Evolutionary conservation across 768 basidiomycete species (phyloP).

Genomic region (Lanmaoa pseudosensibilis): DNA sequence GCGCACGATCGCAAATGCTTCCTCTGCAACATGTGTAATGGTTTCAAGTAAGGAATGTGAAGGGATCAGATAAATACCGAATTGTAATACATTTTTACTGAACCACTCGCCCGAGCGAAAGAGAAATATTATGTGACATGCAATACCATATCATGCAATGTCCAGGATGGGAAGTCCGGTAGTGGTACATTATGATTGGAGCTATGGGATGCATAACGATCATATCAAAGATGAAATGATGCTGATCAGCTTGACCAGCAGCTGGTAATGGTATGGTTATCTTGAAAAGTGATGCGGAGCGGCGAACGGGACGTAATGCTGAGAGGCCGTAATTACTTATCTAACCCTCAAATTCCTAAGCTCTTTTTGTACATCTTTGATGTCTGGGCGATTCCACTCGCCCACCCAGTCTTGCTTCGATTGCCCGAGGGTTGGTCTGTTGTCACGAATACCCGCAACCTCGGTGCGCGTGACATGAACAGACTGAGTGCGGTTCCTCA

Average conservation of each 20-base stretch:
- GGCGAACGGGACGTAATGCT: not conserved
- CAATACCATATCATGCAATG: conserved; percentile 3
- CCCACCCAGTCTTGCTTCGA: conserved; percentile 34
- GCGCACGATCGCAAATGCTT: too few relatives aligned
- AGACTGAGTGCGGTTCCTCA: conserved; percentile 20
- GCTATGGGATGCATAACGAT: not conserved
- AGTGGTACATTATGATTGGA: conserved; percentile 13
- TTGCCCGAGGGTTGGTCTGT: not conserved
- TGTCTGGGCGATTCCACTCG: conserved; percentile 42
- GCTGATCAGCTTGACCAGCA: conserved; percentile 19
- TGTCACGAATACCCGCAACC: not conserved
- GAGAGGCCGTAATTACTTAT: conserved; percentile 5
- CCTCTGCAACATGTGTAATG: too few relatives aligned
- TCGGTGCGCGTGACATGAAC: conserved; percentile 1
- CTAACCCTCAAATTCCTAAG: conserved; percentile 31
- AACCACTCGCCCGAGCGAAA: not conserved
- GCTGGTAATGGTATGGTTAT: not conserved
- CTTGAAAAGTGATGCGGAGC: not conserved
- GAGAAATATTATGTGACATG: not conserved
- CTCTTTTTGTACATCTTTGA: conserved; percentile 39
- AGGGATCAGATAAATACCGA: conserved; percentile 2
- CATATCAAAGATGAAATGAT: not conserved
- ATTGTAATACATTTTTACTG: not conserved
- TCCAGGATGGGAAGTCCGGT: not conserved
- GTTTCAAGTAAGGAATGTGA: not conserved